These are phyloP conservation scores for Suillus americanus DNA, from an alignment of 768 basidiomycete species.

Conservation along the genomic window DNA sequence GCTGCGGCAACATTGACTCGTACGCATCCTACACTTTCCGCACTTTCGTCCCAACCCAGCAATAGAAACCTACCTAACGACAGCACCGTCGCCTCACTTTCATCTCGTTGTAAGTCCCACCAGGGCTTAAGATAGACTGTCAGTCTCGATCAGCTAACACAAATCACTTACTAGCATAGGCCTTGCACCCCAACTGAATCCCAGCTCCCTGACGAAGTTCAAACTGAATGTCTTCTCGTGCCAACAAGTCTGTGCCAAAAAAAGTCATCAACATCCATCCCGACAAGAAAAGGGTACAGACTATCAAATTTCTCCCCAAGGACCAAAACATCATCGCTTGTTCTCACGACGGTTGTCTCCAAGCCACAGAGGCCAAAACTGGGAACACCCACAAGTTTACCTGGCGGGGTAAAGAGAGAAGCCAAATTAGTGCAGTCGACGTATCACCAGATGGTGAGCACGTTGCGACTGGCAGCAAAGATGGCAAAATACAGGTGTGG, in stretches of 20 bases:
- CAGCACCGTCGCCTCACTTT: not conserved
- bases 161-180: not conserved
- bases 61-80: not conserved
- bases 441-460: not conserved
- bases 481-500: not conserved
- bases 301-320: not conserved
- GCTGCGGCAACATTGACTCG: not conserved
- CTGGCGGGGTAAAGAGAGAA: not conserved
- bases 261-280: not conserved
- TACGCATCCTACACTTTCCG: not conserved
- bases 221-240: not conserved
- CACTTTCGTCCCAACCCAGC: not conserved
- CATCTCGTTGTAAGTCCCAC: not conserved
- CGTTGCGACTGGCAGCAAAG: not conserved
- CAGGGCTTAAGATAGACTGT: not conserved
- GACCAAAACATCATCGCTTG: not conserved
- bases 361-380: not conserved
- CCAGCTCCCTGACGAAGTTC: not conserved
- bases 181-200: not conserved
- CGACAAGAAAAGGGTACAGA: not conserved
- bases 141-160: not conserved
- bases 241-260: not conserved
- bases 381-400: too few species aligned
- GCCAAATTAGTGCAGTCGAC: not conserved
- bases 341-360: not conserved